These are phyloP conservation scores for Apiospora pterosperma DNA, from an alignment of 2,329 filamentous ascomycete genomes.

Conservation along the genomic window DNA sequence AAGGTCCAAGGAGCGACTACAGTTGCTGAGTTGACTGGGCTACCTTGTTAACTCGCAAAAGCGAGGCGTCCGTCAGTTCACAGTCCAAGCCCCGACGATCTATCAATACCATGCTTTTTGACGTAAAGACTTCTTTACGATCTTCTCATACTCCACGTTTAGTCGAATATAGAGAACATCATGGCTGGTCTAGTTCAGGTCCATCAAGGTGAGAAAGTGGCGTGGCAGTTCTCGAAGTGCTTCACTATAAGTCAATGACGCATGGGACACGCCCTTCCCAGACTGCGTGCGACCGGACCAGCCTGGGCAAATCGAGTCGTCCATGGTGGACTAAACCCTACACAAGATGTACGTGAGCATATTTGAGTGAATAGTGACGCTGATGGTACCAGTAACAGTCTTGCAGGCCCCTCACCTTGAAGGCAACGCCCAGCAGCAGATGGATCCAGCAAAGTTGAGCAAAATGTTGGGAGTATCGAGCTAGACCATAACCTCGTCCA, in stretches of 20 bases:
- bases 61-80: not conserved
- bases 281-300: not conserved
- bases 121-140: not conserved
- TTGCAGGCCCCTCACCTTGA: not conserved
- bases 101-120: not conserved
- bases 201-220: not conserved
- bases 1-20: not conserved
- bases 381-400: not conserved
- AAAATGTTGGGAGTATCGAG: constrained; percentile 38
- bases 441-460: constrained; percentile 27
- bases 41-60: not conserved
- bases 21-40: not conserved
- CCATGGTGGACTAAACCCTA: not conserved
- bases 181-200: not conserved
- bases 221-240: not conserved
- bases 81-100: not conserved
- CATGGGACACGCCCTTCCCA: not conserved
- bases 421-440: not conserved
- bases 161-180: not conserved
- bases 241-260: not conserved
- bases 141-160: not conserved
- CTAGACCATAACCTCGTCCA: constrained; percentile 18
- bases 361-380: not conserved
- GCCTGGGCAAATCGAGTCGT: not conserved
- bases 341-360: not conserved